Evolutionary conservation across 345 rosid species (phyloP).

Genomic region (Aquilaria malaccensis): DNA sequence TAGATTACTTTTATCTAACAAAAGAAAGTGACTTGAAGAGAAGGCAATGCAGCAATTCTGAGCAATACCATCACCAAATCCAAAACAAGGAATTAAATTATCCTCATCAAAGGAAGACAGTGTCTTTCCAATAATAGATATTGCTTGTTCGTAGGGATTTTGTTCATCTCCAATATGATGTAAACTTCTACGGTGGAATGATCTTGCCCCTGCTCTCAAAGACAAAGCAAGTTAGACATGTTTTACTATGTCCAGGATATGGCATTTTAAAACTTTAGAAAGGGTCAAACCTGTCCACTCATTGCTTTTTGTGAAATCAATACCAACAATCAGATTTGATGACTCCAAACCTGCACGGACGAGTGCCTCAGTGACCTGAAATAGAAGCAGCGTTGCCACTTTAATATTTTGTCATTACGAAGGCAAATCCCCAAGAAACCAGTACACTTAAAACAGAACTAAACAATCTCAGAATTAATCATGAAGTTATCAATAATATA

Average conservation of each 20-base stretch:
- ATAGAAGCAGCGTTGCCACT: not conserved
- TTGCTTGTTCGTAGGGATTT: constrained; percentile 82
- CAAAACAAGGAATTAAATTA: constrained; percentile 76
- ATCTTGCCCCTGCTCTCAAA: constrained; percentile 40
- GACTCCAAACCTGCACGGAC: constrained; percentile 68
- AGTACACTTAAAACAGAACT: too few relatives aligned
- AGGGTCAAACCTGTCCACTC: constrained; percentile 66
- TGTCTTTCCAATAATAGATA: constrained; percentile 71
- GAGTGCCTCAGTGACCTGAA: constrained; percentile 57
- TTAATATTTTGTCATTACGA: too few relatives aligned
- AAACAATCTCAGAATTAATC: not conserved
- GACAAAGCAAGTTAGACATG: too few relatives aligned
- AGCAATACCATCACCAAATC: constrained; percentile 60
- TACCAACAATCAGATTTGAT: constrained; percentile 74
- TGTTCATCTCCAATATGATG: constrained; percentile 47
- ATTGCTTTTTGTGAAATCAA: constrained; percentile 81
- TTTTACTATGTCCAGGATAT: too few relatives aligned
- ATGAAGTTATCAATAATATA: not conserved
- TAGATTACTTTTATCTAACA: too few relatives aligned
- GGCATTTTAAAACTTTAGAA: not conserved
- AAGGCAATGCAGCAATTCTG: not conserved
- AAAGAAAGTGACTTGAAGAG: not conserved
- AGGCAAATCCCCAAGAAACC: too few relatives aligned
- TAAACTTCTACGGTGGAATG: constrained; percentile 58
- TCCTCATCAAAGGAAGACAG: constrained; percentile 73